Evolutionary conservation across 768 basidiomycete genomes (phyloP), one percentile per base, ranked within the genome.

Genomic region (Kwoniella newhampshirensis): DNA sequence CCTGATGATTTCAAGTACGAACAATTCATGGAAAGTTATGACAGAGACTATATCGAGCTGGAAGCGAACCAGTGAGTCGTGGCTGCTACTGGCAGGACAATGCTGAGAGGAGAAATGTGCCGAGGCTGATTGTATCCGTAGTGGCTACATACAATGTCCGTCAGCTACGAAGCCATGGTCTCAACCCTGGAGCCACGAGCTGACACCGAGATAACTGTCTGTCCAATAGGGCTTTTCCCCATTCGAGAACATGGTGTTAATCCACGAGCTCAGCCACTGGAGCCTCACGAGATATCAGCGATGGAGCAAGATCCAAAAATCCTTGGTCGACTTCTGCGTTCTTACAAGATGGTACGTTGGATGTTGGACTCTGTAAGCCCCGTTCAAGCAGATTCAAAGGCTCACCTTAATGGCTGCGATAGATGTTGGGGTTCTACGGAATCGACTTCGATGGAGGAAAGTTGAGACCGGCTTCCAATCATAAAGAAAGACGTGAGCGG

Each of bases 231-330:
- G 73, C 49, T 75, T 37, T 75, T 71, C 43, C 73, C 73, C 3
- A 75, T 75, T 23, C 65, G 63, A 12, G 71, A 73, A 56, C 65
- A 62, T 45, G 73, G 73, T 15, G 64, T 75, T 15, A 75, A 75
- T 44, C 60, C 62, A 21, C 58, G 20, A 12, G 64, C 73, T 21
- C 60, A 63, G 23, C 71, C 73, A n/a, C 54, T 75, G 2, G 47
- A 64, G 23, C 17, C 42, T 6, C 57, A 66, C 54, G 73, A 75
- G 60, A 62, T 66, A 13, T 30, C 54, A 32, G 40, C 56, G 3
- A 73, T 75, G 63, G 35, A 49, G 12, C 23, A 36, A 8, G 60
- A 71, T 51, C 37, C 54, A 13, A 54, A 27, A 9, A 51, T 73
- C 8, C 51, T 64, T 5, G 51, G 42, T 3, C 55, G 65, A 18